phyloP scores from a whole-genome alignment of 2,329 filamentous ascomycete species.

The Hypomyces rosellus region DNA sequence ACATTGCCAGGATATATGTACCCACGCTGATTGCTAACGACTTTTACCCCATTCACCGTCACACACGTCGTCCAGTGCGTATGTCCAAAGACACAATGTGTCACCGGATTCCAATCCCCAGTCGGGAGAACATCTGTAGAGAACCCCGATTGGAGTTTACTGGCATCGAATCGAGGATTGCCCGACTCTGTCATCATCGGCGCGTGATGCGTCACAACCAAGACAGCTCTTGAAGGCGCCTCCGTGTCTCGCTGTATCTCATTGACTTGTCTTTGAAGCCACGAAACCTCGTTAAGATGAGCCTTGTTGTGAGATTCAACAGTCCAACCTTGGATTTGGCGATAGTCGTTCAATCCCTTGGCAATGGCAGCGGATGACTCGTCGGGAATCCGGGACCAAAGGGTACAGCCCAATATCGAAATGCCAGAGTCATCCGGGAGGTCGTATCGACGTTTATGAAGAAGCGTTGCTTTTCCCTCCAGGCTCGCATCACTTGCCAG shows the following conservation, averaged over 20 bases:
- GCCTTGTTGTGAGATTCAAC: slow-evolving; percentile 41
- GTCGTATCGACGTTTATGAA: slow-evolving; percentile 37
- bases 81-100: slow-evolving; percentile 42
- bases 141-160: slow-evolving; percentile 44
- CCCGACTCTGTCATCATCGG: slow-evolving; percentile 44
- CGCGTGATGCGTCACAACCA: slow-evolving; percentile 54
- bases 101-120: slow-evolving; percentile 27
- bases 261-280: slow-evolving; percentile 35
- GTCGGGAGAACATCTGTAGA: slow-evolving; percentile 39
- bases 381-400: slow-evolving; percentile 47
- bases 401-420: slow-evolving; percentile 51
- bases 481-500: slow-evolving; percentile 34
- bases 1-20: slow-evolving; percentile 26
- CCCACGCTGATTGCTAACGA: slow-evolving; percentile 41
- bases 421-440: slow-evolving; percentile 33
- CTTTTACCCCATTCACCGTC: slow-evolving; percentile 23
- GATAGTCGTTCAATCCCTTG: slow-evolving; percentile 46
- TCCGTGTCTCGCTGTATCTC: slow-evolving; percentile 11
- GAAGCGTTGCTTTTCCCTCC: slow-evolving; percentile 32
- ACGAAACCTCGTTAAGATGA: slow-evolving; percentile 42
- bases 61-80: slow-evolving; percentile 39
- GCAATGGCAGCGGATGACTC: slow-evolving; percentile 33
- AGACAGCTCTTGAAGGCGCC: slow-evolving; percentile 18
- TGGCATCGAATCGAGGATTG: slow-evolving; percentile 40
- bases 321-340: slow-evolving; percentile 46